These are phyloP conservation scores for Leptographium procerum DNA, from an alignment of 2,329 filamentous ascomycete genomes.

Conservation along the genomic window DNA sequence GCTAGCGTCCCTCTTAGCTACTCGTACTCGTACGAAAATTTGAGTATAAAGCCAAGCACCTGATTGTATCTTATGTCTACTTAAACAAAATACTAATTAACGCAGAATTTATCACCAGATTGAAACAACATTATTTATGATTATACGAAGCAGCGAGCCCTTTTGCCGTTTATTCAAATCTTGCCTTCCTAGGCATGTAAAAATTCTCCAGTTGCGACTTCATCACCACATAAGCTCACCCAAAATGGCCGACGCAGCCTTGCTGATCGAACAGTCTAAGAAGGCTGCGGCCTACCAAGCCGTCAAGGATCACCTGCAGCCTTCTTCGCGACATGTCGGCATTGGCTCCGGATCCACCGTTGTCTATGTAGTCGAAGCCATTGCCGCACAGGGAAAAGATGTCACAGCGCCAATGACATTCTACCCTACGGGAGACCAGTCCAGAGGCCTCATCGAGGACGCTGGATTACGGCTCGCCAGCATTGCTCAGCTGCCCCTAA, in stretches of 20 bases:
- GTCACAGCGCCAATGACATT: constrained; percentile 62
- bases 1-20: no score
- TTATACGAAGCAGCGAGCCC: no score
- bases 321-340: constrained; percentile 53
- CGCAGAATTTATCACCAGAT: no score
- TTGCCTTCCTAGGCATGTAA: no score
- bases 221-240: not conserved
- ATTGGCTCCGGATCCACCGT: constrained; percentile 77
- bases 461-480: constrained; percentile 68
- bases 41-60: no score
- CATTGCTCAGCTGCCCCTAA: constrained; percentile 58
- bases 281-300: constrained; percentile 62
- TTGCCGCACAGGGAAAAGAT: constrained; percentile 46
- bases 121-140: no score
- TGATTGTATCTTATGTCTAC: no score
- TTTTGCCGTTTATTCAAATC: no score
- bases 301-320: constrained; percentile 59
- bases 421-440: constrained; percentile 86
- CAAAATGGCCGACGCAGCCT: constrained; percentile 8
- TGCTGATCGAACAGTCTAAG: constrained; percentile 60
- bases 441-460: constrained; percentile 70
- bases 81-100: no score
- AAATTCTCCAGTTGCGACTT: not conserved
- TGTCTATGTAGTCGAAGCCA: constrained; percentile 75
- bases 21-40: no score